Percentiles rank a stretch among this genome's conserved stretches.
Conservation (phyloP, 371 early-diverging fungal species). For the Apophysomyces elegans region DNA sequence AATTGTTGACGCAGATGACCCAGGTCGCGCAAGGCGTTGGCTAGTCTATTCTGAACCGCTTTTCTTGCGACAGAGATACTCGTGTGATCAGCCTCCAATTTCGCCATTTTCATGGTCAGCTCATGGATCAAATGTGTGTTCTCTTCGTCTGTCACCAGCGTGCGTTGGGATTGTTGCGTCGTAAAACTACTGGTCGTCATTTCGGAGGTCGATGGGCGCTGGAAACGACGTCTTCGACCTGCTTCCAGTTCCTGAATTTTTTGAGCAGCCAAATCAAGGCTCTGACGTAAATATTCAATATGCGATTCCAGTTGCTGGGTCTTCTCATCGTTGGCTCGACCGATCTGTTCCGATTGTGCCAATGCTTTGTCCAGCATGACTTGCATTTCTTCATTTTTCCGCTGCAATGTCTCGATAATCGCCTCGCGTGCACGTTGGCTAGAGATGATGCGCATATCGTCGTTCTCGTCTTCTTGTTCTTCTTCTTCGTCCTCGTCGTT, state of each 20-base stretch:
- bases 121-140: slow-evolving; percentile 13
- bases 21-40: slow-evolving; percentile 25
- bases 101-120: slow-evolving; percentile 5
- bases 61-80: slow-evolving; percentile 18
- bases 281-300: slow-evolving; percentile 17
- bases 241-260: slow-evolving; percentile 32
- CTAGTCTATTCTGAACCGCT: slow-evolving; percentile 20
- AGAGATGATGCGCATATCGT: slow-evolving; percentile 19
- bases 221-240: slow-evolving; percentile 25
- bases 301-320: slow-evolving; percentile 15
- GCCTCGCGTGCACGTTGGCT: slow-evolving; percentile 22
- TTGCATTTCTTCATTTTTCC: slow-evolving; percentile 20
- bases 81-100: slow-evolving; percentile 3
- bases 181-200: neutral
- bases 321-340: slow-evolving; percentile 10
- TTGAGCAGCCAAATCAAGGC: slow-evolving; percentile 26
- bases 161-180: neutral
- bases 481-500: slow-evolving; percentile 7
- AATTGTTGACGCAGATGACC: slow-evolving; percentile 30
- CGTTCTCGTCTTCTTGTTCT: slow-evolving; percentile 1
- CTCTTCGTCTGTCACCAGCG: slow-evolving; percentile 12
- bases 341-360: slow-evolving; percentile 11
- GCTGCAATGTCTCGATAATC: slow-evolving; percentile 20
- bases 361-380: slow-evolving; percentile 17
- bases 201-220: slow-evolving; percentile 19